Base-by-base conservation (phyloP, 2,329 filamentous ascomycete species). In the Stagonosporopsis vannaccii region DNA sequence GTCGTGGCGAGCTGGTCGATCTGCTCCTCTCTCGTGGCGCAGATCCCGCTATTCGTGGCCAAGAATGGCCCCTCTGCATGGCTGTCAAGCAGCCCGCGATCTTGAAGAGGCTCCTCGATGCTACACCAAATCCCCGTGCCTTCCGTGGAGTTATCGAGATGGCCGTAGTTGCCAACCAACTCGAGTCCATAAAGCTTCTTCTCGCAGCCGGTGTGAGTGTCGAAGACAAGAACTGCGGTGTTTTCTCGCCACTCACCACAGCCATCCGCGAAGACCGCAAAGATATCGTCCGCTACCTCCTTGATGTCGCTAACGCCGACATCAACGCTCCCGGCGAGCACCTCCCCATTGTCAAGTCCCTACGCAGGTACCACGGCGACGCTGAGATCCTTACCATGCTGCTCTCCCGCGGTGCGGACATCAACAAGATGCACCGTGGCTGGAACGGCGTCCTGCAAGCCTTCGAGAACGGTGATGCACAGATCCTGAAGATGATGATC, bases 61-160 rank as follows among this genome's bases (percentile, higher is more conserved):
- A 88, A 65, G 86, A 90, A 68, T 91, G 88, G 88, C 88, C 88
- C 0, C 80, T 90, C 11, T 87, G 84, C 71, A 87, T 90, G 84
- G 87, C 88, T 0, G 86, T 90, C 45, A 81, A 80, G 57, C 82
- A 85, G 32, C 87, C 88, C 0, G 70, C 73, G 0, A 82, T 90
- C 39, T 81, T 90, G 11, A 80, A 82, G 63, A 83, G 82, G 47
- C 78, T 91, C 1, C 78, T 90, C 0, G 61, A 57, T 13, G 79
- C 82, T 2, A 80, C 89, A 8, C 74, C 82, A 1, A 84, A 87
- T 63, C 83, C 85, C 2, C 82, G 83, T 13, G 82, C 84, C 4
- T 86, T 87, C 77, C 87, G 87, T 72, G 87, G 87, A 6, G 83
- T 89, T 0, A 80, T 90, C 70, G 87, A 90, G 67, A 84, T 86